Evolutionary conservation across 345 rosid genomes (phyloP).

Genomic region (Kernera saxatilis): DNA sequence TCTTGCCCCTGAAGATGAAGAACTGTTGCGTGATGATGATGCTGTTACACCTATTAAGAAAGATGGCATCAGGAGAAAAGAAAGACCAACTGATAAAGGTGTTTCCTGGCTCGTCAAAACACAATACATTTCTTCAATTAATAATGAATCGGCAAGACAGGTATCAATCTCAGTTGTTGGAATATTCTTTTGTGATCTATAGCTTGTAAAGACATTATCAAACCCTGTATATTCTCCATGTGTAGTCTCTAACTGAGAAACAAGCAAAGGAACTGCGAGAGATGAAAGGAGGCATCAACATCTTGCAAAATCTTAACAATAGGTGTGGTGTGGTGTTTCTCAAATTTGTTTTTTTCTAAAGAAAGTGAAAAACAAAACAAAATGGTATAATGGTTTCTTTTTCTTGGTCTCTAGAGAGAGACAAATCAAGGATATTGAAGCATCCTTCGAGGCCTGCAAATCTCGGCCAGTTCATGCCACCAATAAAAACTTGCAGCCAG

Average conservation of each 20-base stretch:
- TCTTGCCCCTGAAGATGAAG: constrained; percentile 91
- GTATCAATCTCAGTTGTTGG: constrained; percentile 33
- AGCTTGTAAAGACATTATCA: constrained; percentile 3
- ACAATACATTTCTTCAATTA: constrained; percentile 87
- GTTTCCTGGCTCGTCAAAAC: constrained; percentile 97
- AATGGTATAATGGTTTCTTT: constrained; percentile 3
- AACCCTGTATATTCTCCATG: constrained; percentile 9
- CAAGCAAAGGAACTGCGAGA: constrained; percentile 93
- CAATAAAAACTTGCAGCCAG: constrained; percentile 63
- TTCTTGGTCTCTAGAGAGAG: constrained; percentile 55
- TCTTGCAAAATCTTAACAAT: constrained; percentile 69
- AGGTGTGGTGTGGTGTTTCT: constrained; percentile 69
- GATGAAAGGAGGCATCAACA: constrained; percentile 62
- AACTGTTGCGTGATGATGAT: constrained; percentile 81
- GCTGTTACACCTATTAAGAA: constrained; percentile 68
- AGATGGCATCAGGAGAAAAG: constrained; percentile 84
- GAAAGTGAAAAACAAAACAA: background rate
- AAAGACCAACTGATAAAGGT: constrained; percentile 92
- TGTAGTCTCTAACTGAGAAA: constrained; percentile 89
- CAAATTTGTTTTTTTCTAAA: constrained; percentile 5
- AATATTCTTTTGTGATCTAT: background rate
- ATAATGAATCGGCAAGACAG: constrained; percentile 80
- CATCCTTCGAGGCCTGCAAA: constrained; percentile 83
- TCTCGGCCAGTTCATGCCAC: constrained; percentile 80
- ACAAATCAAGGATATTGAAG: constrained; percentile 87